Percentiles rank a stretch among this genome's conserved stretches.
These are phyloP conservation scores for Leishmania arabica DNA, from an alignment of 208 protist species.

Conservation along the genomic window DNA sequence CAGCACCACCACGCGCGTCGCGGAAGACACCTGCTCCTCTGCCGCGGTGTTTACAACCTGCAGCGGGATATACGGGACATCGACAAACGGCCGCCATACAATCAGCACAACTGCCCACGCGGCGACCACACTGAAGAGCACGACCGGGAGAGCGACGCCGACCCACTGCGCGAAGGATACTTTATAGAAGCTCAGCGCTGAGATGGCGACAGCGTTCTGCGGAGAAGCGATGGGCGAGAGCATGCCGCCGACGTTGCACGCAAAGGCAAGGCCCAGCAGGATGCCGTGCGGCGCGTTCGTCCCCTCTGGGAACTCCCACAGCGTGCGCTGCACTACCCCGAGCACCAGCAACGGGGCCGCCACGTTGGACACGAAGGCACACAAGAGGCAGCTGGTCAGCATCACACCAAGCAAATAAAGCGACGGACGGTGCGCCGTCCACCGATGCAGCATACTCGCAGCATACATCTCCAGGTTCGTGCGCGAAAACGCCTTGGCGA, in stretches of 20 bases:
- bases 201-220: conserved; percentile 94
- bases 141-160: conserved; percentile 80
- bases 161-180: conserved; percentile 90
- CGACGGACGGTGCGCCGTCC: conserved; percentile 73
- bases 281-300: conserved; percentile 85
- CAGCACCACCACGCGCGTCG: conserved; percentile 69
- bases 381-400: conserved; percentile 80
- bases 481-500: conserved; percentile 85
- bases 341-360: conserved; percentile 90
- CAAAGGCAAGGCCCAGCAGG: conserved; percentile 92
- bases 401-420: conserved; percentile 92
- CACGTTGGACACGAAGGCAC: conserved; percentile 92
- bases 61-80: conserved; percentile 83
- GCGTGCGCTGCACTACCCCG: conserved; percentile 82
- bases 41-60: conserved; percentile 77
- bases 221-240: conserved; percentile 94
- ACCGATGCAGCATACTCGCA: conserved; percentile 69
- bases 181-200: conserved; percentile 70
- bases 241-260: conserved; percentile 96
- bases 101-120: conserved; percentile 81
- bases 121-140: conserved; percentile 55
- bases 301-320: conserved; percentile 88
- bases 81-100: conserved; percentile 89
- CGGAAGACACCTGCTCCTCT: conserved; percentile 48
- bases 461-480: conserved; percentile 90